Evolutionary conservation across 73 alveolate genomes (phyloP).

Genomic region (Paramecium tetraurelia): DNA sequence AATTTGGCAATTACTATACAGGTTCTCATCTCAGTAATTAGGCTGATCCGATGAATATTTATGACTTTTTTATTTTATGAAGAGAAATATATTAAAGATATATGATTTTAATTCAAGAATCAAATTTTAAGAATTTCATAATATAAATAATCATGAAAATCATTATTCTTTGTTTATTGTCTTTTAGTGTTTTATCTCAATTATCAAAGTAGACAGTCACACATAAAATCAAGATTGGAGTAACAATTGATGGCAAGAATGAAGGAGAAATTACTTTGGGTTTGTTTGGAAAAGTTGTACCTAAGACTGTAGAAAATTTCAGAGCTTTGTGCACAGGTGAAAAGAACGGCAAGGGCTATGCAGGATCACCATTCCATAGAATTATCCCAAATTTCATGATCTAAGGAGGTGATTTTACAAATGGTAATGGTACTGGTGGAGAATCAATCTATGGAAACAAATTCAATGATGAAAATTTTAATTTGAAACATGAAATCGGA

Average conservation of each 20-base stretch:
- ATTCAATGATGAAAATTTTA: slow-evolving; percentile 90
- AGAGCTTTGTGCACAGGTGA: slow-evolving; percentile 92
- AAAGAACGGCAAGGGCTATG: slow-evolving; percentile 67
- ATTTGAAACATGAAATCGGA: slow-evolving; percentile 79
- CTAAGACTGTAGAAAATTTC: slow-evolving; percentile 89
- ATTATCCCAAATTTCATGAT: slow-evolving; percentile 84
- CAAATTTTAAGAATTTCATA: not conserved
- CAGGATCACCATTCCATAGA: slow-evolving; percentile 87
- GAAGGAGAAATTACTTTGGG: slow-evolving; percentile 83
- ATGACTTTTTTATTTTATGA: no score
- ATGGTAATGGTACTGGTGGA: slow-evolving; percentile 93
- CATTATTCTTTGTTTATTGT: slow-evolving; percentile 7
- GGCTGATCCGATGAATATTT: no score
- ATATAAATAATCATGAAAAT: not conserved
- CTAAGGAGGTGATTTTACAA: slow-evolving; percentile 79
- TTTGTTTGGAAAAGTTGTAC: slow-evolving; percentile 81
- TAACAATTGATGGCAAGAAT: slow-evolving; percentile 76
- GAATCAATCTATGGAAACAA: slow-evolving; percentile 89
- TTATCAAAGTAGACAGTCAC: slow-evolving; percentile 55
- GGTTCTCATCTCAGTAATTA: not conserved
- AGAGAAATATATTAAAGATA: not conserved
- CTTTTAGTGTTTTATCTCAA: not conserved
- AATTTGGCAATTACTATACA: not conserved
- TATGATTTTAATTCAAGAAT: not conserved
- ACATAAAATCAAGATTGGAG: slow-evolving; percentile 72